phyloP scores from a whole-genome alignment of 306 rosid genomes.

The Delonix regia region DNA sequence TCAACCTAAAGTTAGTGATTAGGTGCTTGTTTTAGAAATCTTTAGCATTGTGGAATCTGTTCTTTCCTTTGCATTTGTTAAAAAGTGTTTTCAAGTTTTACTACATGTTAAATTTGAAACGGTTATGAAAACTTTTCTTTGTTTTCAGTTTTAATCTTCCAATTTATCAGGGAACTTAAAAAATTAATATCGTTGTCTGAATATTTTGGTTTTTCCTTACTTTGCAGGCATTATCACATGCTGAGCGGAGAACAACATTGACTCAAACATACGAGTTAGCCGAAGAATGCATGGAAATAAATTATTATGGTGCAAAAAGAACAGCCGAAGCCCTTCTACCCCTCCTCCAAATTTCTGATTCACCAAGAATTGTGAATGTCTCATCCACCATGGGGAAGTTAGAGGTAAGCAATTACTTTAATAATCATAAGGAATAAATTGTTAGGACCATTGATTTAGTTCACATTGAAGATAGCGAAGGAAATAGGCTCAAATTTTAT shows the following conservation, averaged over 20 bases:
- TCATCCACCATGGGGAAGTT: slow-evolving; percentile 18
- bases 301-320: slow-evolving; percentile 42
- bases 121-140: background rate
- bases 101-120: background rate
- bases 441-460: too few relatives aligned
- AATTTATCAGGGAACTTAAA: too few relatives aligned
- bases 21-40: background rate
- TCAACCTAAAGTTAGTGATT: background rate
- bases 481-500: too few relatives aligned
- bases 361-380: slow-evolving; percentile 49
- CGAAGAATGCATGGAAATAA: slow-evolving; percentile 44
- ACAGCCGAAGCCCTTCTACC: slow-evolving; percentile 27
- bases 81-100: background rate
- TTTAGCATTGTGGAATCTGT: background rate
- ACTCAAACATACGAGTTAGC: slow-evolving; percentile 29
- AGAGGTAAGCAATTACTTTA: slow-evolving; percentile 6
- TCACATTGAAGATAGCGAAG: too few relatives aligned
- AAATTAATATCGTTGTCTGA: background rate
- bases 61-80: background rate
- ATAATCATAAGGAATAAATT: too few relatives aligned
- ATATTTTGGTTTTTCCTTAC: background rate
- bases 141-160: background rate
- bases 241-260: background rate
- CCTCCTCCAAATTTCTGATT: slow-evolving; percentile 34
- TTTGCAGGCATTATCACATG: background rate